Conservation (phyloP, 805 yeast genomes). For the Zygosaccharomyces rouxii region DNA sequence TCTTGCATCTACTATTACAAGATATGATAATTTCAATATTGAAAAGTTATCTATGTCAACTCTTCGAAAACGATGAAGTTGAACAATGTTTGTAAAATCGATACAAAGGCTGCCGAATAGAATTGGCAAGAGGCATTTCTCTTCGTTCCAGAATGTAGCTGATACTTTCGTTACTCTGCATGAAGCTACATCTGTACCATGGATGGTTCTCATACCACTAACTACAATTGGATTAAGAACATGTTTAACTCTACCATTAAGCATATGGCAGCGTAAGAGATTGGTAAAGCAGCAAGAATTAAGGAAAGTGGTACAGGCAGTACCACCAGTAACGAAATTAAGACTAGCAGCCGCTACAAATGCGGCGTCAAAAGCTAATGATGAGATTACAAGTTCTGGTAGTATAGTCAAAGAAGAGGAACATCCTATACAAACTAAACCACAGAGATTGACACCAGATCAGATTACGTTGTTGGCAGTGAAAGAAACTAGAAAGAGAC, state of each 20-base stretch:
- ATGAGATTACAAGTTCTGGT: slow-evolving; percentile 11
- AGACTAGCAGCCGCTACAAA: slow-evolving; percentile 39
- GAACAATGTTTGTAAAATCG: not conserved
- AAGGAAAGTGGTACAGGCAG: slow-evolving; percentile 67
- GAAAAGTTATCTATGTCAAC: not conserved
- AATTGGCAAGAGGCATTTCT: slow-evolving; percentile 12
- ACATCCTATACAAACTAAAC: slow-evolving; percentile 21
- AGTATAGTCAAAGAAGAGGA: slow-evolving; percentile 18
- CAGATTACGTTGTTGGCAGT: slow-evolving; percentile 70
- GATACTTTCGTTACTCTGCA: slow-evolving; percentile 39
- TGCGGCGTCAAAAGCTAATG: slow-evolving; percentile 18
- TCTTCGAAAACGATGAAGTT: not conserved
- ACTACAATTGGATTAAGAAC: slow-evolving; percentile 65
- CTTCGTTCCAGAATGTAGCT: slow-evolving; percentile 23
- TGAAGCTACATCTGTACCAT: slow-evolving; percentile 59
- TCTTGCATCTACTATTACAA: not conserved
- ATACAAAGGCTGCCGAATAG: slow-evolving; percentile 1
- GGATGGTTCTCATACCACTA: slow-evolving; percentile 78
- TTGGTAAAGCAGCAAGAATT: slow-evolving; percentile 65
- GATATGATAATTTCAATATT: not conserved
- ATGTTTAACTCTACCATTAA: slow-evolving; percentile 69
- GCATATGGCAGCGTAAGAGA: slow-evolving; percentile 65
- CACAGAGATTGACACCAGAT: slow-evolving; percentile 58
- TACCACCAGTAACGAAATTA: slow-evolving; percentile 66
- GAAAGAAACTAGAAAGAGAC: slow-evolving; percentile 74